phyloP scores from a whole-genome alignment of 2,329 filamentous ascomycete genomes.

The Scopulariopsis brevicaulis region DNA sequence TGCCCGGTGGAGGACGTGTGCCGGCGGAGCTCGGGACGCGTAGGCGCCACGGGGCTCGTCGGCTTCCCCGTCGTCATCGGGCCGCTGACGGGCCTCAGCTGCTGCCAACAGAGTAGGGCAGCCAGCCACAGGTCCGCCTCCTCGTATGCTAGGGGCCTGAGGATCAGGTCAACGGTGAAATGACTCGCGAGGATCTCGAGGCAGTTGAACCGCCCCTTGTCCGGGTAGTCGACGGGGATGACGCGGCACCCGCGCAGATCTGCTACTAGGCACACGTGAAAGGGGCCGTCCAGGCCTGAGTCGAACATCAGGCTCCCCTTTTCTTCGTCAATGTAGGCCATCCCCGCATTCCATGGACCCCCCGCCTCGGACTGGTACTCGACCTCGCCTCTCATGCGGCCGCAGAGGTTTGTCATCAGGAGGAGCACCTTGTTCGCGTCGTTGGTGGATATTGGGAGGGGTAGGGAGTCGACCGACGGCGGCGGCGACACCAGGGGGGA shows the following conservation, averaged over 20 bases:
- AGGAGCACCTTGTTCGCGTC: slow-evolving; percentile 62
- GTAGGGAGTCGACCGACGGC: slow-evolving; percentile 48
- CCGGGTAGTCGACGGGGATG: slow-evolving; percentile 36
- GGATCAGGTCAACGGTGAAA: slow-evolving; percentile 46
- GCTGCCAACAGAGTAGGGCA: slow-evolving; percentile 72
- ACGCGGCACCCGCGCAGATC: slow-evolving; percentile 68
- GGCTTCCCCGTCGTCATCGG: slow-evolving; percentile 13
- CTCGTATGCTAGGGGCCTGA: slow-evolving; percentile 51
- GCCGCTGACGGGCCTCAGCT: slow-evolving; percentile 48
- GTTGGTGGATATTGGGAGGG: slow-evolving; percentile 47
- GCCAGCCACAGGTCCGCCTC: slow-evolving; percentile 75
- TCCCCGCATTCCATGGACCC: slow-evolving; percentile 57
- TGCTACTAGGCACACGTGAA: slow-evolving; percentile 55
- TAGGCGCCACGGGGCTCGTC: slow-evolving; percentile 18
- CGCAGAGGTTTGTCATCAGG: slow-evolving; percentile 68
- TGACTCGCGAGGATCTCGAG: slow-evolving; percentile 37
- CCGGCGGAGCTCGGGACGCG: slow-evolving; percentile 30
- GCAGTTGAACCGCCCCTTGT: slow-evolving; percentile 28
- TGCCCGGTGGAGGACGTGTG: slow-evolving; percentile 20
- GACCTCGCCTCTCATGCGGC: slow-evolving; percentile 68
- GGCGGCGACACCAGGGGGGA: slow-evolving; percentile 42
- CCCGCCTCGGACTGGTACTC: slow-evolving; percentile 55
- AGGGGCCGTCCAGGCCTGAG: slow-evolving; percentile 52
- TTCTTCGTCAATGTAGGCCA: slow-evolving; percentile 69
- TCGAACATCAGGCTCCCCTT: slow-evolving; percentile 66